Evolutionary conservation across 352 stramenopile genomes (phyloP), one percentile per base, ranked within the genome.

Genomic region (Aphanomyces astaci): DNA sequence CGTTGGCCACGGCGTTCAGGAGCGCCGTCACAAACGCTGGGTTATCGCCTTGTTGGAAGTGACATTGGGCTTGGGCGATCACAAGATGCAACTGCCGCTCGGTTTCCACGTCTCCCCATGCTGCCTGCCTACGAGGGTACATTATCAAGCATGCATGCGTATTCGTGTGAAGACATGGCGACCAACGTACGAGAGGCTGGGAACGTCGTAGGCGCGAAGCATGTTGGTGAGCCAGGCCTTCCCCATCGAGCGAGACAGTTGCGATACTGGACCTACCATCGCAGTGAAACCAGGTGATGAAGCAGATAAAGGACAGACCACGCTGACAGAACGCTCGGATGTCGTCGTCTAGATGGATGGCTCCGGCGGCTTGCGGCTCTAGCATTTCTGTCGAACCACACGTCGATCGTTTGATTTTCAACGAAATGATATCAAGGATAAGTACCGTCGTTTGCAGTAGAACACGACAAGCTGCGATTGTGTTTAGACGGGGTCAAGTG

Each of bases 321-420:
- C 62, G 43, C 24, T 60, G 62, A 24, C 62, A 68, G n/a, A 60
- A 68, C 5, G n/a, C 62, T 2, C 33, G 62, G 10, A 68, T 68
- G 36, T 68, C 62, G 5, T 51, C 39, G 45, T 68, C 43, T 2
- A 68, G 62, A 19, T 10, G n/a, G 24, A 64, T 11, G 33, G 5
- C 27, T 15, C 43, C 5, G 7, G 36, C 15, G 7, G 36, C 7
- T 43, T 43, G 36, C n/a, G n/a, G n/a, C n/a, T n/a, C n/a, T n/a
- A n/a, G n/a, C n/a, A n/a, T n/a, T n/a, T n/a, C n/a, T n/a, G n/a
- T n/a, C n/a, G n/a, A n/a, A n/a, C n/a, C n/a, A n/a, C n/a, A n/a
- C n/a, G n/a, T n/a, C n/a, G n/a, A n/a, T n/a, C n/a, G n/a, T n/a
- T n/a, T n/a, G n/a, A n/a, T n/a, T n/a, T n/a, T n/a, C n/a, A n/a